phyloP scores from a whole-genome alignment of 257 asterid species.

The Ajuga chamaepitys region DNA sequence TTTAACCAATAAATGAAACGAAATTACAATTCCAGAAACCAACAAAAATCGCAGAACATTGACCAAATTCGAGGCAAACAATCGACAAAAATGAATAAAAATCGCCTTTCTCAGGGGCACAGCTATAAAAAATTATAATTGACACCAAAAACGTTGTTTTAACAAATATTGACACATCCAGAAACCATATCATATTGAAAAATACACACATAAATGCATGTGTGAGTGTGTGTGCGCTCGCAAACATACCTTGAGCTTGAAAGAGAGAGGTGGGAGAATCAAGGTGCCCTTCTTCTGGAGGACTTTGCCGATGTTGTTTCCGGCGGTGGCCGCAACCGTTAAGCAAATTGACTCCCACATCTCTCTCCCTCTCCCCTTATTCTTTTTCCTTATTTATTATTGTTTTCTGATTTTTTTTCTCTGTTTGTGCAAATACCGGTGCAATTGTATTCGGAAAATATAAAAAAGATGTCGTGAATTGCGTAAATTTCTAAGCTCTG shows the following conservation, averaged over 20 bases:
- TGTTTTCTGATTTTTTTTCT: not conserved
- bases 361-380: slow-evolving; percentile 16
- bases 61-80: slow-evolving; percentile 2
- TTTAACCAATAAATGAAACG: not conserved
- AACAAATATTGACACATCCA: not conserved
- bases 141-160: not conserved
- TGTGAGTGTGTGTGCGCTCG: not conserved
- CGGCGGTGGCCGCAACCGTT: slow-evolving; percentile 95
- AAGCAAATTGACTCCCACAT: slow-evolving; percentile 96
- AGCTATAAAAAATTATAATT: not conserved
- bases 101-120: not conserved
- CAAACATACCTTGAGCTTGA: slow-evolving; percentile 79
- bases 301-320: slow-evolving; percentile 96
- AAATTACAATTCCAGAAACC: not conserved
- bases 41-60: not conserved
- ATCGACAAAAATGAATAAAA: slow-evolving; percentile 2
- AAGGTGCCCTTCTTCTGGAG: slow-evolving; percentile 98
- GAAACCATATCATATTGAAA: not conserved
- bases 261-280: slow-evolving; percentile 95
- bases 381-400: not conserved
- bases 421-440: not conserved
- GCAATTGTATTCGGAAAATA: not conserved
- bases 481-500: slow-evolving; percentile 12
- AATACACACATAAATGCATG: not conserved
- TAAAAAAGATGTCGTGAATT: not conserved